These are phyloP conservation scores for Psophocarpus tetragonolobus DNA, from an alignment of 306 rosid species.

Conservation along the genomic window DNA sequence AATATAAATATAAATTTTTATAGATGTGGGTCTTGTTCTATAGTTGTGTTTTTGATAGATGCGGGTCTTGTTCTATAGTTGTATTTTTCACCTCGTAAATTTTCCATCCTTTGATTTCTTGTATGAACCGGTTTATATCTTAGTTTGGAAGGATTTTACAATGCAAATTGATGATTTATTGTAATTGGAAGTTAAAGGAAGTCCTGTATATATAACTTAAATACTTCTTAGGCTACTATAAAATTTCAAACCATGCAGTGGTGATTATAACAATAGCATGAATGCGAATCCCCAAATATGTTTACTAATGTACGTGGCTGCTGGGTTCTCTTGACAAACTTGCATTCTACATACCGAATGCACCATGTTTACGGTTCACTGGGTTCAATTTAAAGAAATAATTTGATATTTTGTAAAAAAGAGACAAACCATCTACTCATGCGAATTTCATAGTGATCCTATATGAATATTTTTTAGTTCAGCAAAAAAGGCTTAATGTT, in stretches of 20 bases:
- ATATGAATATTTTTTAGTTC: not conserved
- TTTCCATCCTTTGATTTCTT: not conserved
- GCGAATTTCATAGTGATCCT: not conserved
- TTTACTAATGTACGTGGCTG: not conserved
- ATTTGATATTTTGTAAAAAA: not conserved
- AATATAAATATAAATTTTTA: too few species aligned
- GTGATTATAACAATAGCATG: slow-evolving; percentile 3
- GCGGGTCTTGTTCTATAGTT: not conserved
- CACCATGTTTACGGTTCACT: not conserved
- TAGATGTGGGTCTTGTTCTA: not conserved
- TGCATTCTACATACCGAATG: not conserved
- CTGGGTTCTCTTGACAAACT: not conserved
- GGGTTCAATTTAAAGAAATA: not conserved
- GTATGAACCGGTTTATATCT: not conserved
- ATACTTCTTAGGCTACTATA: not conserved
- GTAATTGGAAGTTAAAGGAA: not conserved
- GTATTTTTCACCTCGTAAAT: not conserved
- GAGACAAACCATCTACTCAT: not conserved
- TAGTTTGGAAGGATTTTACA: not conserved
- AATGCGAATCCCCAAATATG: not conserved
- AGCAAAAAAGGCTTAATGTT: not conserved
- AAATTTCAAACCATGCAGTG: not conserved
- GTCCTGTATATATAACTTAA: not conserved
- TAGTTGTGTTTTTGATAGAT: not conserved
- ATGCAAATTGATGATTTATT: not conserved